Base-by-base conservation (phyloP, 225 moss, liverwort and hornwort genomes). In the Anthoceros angustus region DNA sequence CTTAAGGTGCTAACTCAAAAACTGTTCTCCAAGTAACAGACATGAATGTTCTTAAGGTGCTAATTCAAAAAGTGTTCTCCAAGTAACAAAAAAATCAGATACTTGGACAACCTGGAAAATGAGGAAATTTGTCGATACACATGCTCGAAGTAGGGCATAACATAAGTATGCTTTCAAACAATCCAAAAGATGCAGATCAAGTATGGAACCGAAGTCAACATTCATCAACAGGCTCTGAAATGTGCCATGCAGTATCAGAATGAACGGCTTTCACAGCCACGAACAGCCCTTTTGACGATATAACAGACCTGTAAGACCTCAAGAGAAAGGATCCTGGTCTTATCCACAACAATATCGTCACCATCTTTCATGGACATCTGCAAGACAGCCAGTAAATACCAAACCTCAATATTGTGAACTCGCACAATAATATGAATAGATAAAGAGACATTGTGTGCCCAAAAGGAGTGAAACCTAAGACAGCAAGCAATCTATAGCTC, bases 361-460 rank as follows among this genome's bases (percentile, higher is more conserved):
- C 98, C 98, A 72, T 92, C 98, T 73, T 89, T 92, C 87, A 87
- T 92, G 39, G 98, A 89, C 80, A 92, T 98, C 92, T 55, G 55
- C 55, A 9, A 55, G n/a, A 15, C 55, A 55, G 23, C 7, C 7
- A 18, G 23, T 8, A 55, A 32, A 1, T 32, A 32, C 32, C 32
- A 32, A 32, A 32, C 1, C 32, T 32, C 32, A 32, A 32, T 4
- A 4, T 32, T 4, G 32, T 32, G 32, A 32, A 32, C 32, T 32
- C 32, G 32, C 32, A 32, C 1, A 32, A 32, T 32, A 32, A 32
- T 32, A 32, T 32, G 32, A 32, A 32, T 32, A 32, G 32, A 32
- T 4, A 4, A 32, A 32, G 32, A 32, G 32, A 32, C 1, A 4
- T 32, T 32, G 1, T 32, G 32, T 4, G n/a, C n/a, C n/a, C n/a